Percentiles rank a stretch among this genome's conserved stretches.
These are phyloP conservation scores for Colletotrichum neosansevieriae DNA, from an alignment of 2,329 filamentous ascomycete species.

Conservation along the genomic window DNA sequence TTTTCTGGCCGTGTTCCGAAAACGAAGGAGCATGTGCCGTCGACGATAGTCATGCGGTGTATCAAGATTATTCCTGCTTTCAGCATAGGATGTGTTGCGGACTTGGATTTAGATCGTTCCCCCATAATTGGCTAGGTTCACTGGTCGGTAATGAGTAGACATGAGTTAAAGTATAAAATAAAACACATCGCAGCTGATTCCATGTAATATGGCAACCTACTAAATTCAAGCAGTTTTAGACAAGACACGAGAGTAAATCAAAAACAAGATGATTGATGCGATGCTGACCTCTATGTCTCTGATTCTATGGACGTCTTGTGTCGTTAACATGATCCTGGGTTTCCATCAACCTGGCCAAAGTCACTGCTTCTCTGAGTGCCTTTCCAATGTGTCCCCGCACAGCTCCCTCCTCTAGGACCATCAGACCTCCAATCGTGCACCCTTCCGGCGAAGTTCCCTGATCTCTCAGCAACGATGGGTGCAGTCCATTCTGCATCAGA, in stretches of 20 bases:
- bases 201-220: too few relatives aligned
- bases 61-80: slow-evolving; percentile 49
- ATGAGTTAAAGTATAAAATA: too few relatives aligned
- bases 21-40: slow-evolving; percentile 43
- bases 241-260: too few relatives aligned
- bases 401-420: slow-evolving; percentile 69
- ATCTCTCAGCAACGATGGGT: slow-evolving; percentile 68
- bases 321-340: slow-evolving; percentile 55
- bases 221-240: too few relatives aligned
- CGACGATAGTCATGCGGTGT: slow-evolving; percentile 46
- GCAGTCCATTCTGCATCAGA: slow-evolving; percentile 64
- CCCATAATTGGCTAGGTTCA: neutral
- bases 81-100: slow-evolving; percentile 45
- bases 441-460: slow-evolving; percentile 71
- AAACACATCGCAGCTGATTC: too few relatives aligned
- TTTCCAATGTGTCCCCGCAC: slow-evolving; percentile 58
- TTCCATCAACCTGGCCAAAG: slow-evolving; percentile 57
- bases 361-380: slow-evolving; percentile 61
- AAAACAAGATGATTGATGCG: too few relatives aligned
- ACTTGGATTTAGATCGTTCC: slow-evolving; percentile 40
- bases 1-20: slow-evolving; percentile 42
- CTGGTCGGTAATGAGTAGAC: neutral
- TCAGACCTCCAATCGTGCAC: slow-evolving; percentile 69
- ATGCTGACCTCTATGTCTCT: too few relatives aligned
- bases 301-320: slow-evolving; percentile 43